Conservation (phyloP, 257 asterid species). For the Salvia hispanica region DNA sequence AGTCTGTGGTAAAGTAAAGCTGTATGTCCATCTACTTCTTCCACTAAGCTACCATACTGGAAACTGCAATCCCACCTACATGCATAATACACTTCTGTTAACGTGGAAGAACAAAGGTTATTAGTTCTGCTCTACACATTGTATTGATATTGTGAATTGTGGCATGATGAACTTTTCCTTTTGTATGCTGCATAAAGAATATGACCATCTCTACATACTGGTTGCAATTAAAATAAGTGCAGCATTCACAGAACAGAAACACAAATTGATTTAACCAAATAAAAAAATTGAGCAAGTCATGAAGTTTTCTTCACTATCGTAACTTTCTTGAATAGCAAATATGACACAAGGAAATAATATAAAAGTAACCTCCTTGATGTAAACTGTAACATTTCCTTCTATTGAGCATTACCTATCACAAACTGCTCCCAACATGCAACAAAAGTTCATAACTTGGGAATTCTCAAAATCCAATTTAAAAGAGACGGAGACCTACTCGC, state of each 20-base stretch:
- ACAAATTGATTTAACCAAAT: conserved; percentile 14
- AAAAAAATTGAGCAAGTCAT: conserved; percentile 13
- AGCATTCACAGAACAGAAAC: background rate
- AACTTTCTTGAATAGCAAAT: conserved; percentile 22
- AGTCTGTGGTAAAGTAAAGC: conserved; percentile 96
- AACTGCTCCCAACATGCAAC: conserved; percentile 22
- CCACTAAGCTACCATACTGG: conserved; percentile 97
- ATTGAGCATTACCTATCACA: too few species aligned
- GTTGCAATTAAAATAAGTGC: conserved; percentile 25
- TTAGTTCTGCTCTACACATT: conserved; percentile 22
- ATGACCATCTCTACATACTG: conserved; percentile 18
- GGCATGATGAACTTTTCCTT: conserved; percentile 16
- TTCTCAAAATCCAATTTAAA: conserved; percentile 26
- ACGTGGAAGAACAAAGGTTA: conserved; percentile 7
- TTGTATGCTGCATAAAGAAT: conserved; percentile 8
- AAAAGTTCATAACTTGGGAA: conserved; percentile 16
- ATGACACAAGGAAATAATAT: conserved; percentile 6
- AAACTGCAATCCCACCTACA: conserved; percentile 98
- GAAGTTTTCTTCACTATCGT: background rate
- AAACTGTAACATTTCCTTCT: background rate
- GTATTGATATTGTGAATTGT: conserved; percentile 5
- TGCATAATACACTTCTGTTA: conserved; percentile 27
- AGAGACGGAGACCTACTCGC: conserved; percentile 65
- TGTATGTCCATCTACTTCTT: conserved; percentile 99
- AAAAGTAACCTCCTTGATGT: background rate